Base-by-base conservation (phyloP, 495 filamentous ascomycete genomes). In the Talaromyces wortmannii region DNA sequence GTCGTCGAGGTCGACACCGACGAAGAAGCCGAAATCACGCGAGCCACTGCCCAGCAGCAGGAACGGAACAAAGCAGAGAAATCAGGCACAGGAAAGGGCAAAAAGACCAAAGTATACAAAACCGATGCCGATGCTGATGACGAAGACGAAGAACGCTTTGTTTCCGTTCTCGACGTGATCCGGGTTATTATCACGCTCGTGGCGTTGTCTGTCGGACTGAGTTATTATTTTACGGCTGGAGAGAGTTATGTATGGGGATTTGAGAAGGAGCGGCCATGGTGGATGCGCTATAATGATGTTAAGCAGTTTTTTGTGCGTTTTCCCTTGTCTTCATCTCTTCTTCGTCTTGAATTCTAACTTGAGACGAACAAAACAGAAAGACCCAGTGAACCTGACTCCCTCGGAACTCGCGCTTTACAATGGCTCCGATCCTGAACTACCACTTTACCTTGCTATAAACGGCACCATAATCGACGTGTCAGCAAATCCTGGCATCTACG, bases 391-490 rank as follows among this genome's bases (percentile, higher is more conserved):
- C 63, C 81, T 97, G 12, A 96, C 92, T 3, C 88, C 86, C 31
- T 66, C 65, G 23, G 68, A 96, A 67, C 85, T 99, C 23, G 57
- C 78, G 32, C 73, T 74, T 50, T 94, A 89, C 78, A 86, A 95
- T 72, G 94, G 94, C 73, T 80, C 71, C 50, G 83, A 95, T 70
- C 74, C 84, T 1, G 60, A 63, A 15, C 82, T 87, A 17, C 95
- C 94, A 4, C 85, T 99, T 68, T 92, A 95, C 71, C 77, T 99
- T 48, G 91, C 90, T 51, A 79, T 99, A 46, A 99, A 99, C 75
- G 89, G 91, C 52, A 86, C 81, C 56, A 89, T 99, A 75, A 97
- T 90, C 80, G 94, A 99, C 69, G 95, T 99, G 36, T 85, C 86
- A 11, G 74, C 81, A 6, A 87, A 87, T 58, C 82, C 77, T 0